Conservation (phyloP, 2,329 filamentous ascomycete species). For the Cladosporium sp. region DNA sequence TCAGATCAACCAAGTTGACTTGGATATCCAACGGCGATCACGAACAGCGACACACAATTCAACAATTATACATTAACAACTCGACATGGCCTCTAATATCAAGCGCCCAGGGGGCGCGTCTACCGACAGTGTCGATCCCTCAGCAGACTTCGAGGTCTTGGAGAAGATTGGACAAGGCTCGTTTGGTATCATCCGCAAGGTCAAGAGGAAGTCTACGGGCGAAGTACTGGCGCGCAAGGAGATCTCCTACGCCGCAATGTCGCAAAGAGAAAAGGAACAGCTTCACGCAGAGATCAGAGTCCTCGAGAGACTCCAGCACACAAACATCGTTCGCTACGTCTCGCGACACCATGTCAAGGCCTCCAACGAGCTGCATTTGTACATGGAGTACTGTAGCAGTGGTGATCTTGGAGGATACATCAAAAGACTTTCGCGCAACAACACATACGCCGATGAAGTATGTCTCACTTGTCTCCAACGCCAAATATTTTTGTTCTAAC, state of each 20-base stretch:
- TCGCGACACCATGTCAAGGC: conserved; percentile 90
- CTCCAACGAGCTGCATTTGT: conserved; percentile 88
- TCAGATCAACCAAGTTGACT: background rate
- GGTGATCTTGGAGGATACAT: conserved; percentile 92
- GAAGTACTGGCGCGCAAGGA: conserved; percentile 94
- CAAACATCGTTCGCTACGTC: conserved; percentile 77
- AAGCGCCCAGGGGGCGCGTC: conserved; percentile 6
- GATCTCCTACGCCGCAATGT: conserved; percentile 98
- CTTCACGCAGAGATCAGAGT: conserved; percentile 96
- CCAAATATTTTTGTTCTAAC: background rate
- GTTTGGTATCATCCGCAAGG: conserved; percentile 95
- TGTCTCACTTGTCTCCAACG: background rate
- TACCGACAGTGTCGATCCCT: conserved; percentile 6
- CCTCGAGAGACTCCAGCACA: conserved; percentile 85
- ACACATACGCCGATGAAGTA: conserved; percentile 78
- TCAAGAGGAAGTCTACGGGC: conserved; percentile 80
- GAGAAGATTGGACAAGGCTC: conserved; percentile 99
- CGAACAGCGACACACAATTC: conserved; percentile 5
- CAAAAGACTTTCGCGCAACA: conserved; percentile 71
- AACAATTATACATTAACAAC: background rate
- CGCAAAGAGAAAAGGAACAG: conserved; percentile 92
- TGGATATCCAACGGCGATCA: background rate
- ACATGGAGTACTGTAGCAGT: conserved; percentile 99
- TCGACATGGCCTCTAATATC: conserved; percentile 14
- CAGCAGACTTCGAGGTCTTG: conserved; percentile 79